Evolutionary conservation across 1,284 basidiomycete species (phyloP), one percentile per base, ranked within the genome.

Genomic region (Trametes polyzona): DNA sequence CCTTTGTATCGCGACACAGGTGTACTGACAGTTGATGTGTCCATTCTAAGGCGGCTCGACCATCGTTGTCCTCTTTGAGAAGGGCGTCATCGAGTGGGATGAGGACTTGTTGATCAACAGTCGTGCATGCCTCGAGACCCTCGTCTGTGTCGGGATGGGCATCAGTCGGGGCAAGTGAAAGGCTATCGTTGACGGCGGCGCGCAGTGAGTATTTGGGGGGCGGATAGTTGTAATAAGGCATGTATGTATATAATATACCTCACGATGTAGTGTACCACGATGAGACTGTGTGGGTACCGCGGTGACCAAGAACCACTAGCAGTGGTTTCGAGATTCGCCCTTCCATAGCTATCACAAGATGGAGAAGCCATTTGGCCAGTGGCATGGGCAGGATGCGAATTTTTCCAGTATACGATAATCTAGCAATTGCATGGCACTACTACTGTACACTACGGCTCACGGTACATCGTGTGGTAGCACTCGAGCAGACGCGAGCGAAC

Each of bases 91-190:
- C 7, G 77, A 86, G 67, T 98, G 93, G 88, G 96, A 98, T 67
- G 88, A 95, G 63, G 96, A 98, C 71, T 73, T 98, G n/a, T 66
- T 95, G 23, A 80, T 90, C 62, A 96, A 96, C 71, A 86, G 90
- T 16, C 77, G 79, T 19, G 90, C 91, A 1, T 84, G 87, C 23
- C 78, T 96, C 17, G 94, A 96, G 75, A 96, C 94, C 0, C 82
- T 96, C 37, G 93, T 96, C 16, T 85, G 92, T 21, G 90, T 94
- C 47, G 92, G 92, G 1, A 93, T 89, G 86, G 90, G 92, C 14
- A 83, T 96, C 64, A 93, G 93, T 6, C 64, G 66, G 27, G 46
- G 63, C 33, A 59, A 51, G 29, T 59, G 62, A 6, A 59, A 62
- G 39, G 39, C 53, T 36, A 21, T 58, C 51, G 41, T 17, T 42